Conservation (phyloP, 306 rosid genomes). For the Coriaria nepalensis region DNA sequence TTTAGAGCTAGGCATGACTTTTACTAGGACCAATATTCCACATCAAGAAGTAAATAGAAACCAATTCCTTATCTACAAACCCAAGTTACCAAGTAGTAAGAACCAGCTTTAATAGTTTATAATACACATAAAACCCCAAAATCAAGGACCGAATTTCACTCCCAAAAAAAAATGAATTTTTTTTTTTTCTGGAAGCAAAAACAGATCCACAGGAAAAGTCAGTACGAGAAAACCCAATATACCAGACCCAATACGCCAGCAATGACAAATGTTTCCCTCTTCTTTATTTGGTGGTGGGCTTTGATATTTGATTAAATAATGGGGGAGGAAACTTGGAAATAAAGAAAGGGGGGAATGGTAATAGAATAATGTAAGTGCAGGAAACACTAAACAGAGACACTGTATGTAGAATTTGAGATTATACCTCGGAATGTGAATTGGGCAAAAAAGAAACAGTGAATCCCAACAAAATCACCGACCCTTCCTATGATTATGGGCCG, state of each 20-base stretch:
- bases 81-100: constrained; percentile 1
- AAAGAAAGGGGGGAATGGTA: constrained; percentile 10
- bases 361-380: constrained; percentile 21
- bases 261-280: constrained; percentile 12
- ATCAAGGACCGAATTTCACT: constrained; percentile 40
- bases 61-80: neutral
- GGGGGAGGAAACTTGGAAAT: neutral
- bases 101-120: constrained; percentile 9
- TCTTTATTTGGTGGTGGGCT: neutral
- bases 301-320: neutral
- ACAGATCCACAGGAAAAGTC: constrained; percentile 14
- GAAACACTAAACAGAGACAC: constrained; percentile 29
- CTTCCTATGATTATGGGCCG: constrained; percentile 29
- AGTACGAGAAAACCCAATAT: constrained; percentile 20
- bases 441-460: constrained; percentile 24
- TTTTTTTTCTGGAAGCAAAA: neutral
- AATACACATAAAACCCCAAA: constrained; percentile 21
- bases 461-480: constrained; percentile 56
- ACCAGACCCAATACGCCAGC: constrained; percentile 27
- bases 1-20: constrained; percentile 67
- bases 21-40: constrained; percentile 28
- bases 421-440: constrained; percentile 20
- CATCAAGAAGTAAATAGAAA: constrained; percentile 20
- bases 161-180: constrained; percentile 14
- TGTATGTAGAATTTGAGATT: constrained; percentile 22